Evolutionary conservation across 2,329 filamentous ascomycete species (phyloP), one percentile per base, ranked within the genome.

Genomic region (Fusarium stilboides): DNA sequence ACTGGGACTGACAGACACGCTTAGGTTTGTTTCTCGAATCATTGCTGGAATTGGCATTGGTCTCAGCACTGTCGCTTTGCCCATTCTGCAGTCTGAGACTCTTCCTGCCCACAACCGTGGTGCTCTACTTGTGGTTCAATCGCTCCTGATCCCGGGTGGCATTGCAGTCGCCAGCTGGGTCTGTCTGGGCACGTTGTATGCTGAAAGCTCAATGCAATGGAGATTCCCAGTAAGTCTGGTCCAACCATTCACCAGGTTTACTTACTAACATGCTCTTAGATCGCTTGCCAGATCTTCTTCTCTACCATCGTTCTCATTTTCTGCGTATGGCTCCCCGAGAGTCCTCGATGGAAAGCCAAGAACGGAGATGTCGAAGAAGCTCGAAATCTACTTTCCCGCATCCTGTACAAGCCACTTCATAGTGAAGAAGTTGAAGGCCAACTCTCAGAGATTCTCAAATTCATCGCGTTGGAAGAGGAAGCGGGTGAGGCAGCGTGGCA

Each of bases 131-230:
- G 57, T 61, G 1, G 44, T 61, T 15, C 57, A 61, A 10, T 56
- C 57, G 6, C 6, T 45, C 1, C 31, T 61, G 9, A 56, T 61
- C 7, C 43, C 50, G 3, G 42, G 34, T 19, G 57, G 57, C 5
- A 56, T 57, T 28, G 36, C 52, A 5, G 33, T 61, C 20, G 57
- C 57, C 6, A 49, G 42, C 13, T 61, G 57, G 57, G 51, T 61
- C 13, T 61, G 57, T 15, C 33, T 61, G 6, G 52, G 42, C 2
- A 61, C 57, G 6, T 24, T 61, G 14, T 57, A 47, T n/a, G 57
- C 57, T 9, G 26, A 61, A 12, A 57, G 51, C 10, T 61, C 57
- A 39, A 56, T 61, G 57, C 57, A 61, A 17, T 61, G 57, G 57
- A 52, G 57, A 17, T 61, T 61, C 24, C 57, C 57, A 2, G 57